These are phyloP conservation scores for Cryphonectria japonica DNA, from an alignment of 2,329 filamentous ascomycete species.

Conservation along the genomic window DNA sequence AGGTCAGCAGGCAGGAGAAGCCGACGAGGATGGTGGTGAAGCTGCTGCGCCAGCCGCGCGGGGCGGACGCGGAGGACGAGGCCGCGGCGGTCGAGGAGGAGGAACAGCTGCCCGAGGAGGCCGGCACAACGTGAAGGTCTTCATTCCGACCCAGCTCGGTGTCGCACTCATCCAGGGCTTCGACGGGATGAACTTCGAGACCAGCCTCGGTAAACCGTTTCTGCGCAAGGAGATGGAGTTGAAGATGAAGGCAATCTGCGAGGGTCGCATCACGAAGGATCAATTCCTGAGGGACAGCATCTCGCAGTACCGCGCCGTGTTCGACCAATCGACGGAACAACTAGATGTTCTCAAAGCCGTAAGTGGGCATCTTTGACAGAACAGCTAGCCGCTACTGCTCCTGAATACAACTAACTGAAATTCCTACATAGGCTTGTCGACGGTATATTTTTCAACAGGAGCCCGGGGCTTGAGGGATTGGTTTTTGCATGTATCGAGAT, in stretches of 20 bases:
- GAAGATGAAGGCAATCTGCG: constrained; percentile 96
- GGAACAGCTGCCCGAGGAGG: constrained; percentile 48
- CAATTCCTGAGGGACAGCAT: constrained; percentile 82
- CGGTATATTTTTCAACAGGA: constrained; percentile 53
- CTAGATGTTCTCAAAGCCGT: constrained; percentile 68
- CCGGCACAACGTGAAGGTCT: constrained; percentile 70
- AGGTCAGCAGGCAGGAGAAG: constrained; percentile 39
- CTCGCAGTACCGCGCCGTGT: constrained; percentile 84
- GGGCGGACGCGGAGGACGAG: constrained; percentile 51
- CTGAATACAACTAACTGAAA: constrained; percentile 27
- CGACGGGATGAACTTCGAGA: constrained; percentile 90
- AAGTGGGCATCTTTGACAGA: constrained; percentile 40
- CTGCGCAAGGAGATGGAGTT: constrained; percentile 97
- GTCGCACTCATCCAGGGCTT: constrained; percentile 93
- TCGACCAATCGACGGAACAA: constrained; percentile 77
- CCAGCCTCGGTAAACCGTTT: constrained; percentile 92
- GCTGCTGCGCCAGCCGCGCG: constrained; percentile 44
- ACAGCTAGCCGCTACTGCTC: not conserved
- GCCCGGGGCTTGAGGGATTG: constrained; percentile 12
- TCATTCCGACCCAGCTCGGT: constrained; percentile 89
- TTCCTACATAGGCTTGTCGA: constrained; percentile 50
- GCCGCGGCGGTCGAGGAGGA: constrained; percentile 49
- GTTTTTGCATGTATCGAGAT: constrained; percentile 8
- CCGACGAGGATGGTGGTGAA: constrained; percentile 44
- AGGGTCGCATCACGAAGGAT: constrained; percentile 74